A percentile compares a stretch with the other conserved stretches of the same genome.
Conservation (phyloP, 805 yeast species). For the Ogataea minuta region DNA sequence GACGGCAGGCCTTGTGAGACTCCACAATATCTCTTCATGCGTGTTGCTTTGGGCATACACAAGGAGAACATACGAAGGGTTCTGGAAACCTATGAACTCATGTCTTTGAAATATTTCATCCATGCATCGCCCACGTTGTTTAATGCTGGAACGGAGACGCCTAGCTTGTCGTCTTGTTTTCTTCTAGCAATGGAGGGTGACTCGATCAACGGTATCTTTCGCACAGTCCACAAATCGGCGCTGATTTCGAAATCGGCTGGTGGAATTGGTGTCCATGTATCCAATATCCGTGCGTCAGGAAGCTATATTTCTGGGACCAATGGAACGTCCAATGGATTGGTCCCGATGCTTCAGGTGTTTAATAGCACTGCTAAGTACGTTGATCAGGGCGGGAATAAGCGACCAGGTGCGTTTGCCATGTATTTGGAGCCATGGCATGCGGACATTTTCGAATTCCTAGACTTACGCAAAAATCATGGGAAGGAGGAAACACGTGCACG, state of each 20-base stretch:
- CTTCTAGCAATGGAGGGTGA: slow-evolving; percentile 89
- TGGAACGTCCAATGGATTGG: slow-evolving; percentile 88
- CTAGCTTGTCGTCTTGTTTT: slow-evolving; percentile 90
- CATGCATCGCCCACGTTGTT: slow-evolving; percentile 96
- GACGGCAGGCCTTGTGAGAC: slow-evolving; percentile 76
- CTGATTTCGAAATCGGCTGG: slow-evolving; percentile 93
- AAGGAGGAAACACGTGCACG: slow-evolving; percentile 92
- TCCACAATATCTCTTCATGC: slow-evolving; percentile 85
- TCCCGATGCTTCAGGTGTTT: slow-evolving; percentile 95
- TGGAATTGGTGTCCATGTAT: slow-evolving; percentile 89
- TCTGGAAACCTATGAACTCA: slow-evolving; percentile 78
- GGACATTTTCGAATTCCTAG: slow-evolving; percentile 83
- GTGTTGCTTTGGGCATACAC: slow-evolving; percentile 92
- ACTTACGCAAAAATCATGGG: slow-evolving; percentile 89
- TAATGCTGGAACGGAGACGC: slow-evolving; percentile 86
- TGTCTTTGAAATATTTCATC: slow-evolving; percentile 84
- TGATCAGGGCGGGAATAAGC: slow-evolving; percentile 96
- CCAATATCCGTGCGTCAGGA: slow-evolving; percentile 83
- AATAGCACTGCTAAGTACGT: slow-evolving; percentile 96
- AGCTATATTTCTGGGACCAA: slow-evolving; percentile 88
- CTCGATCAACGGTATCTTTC: slow-evolving; percentile 92
- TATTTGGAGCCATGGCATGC: slow-evolving; percentile 98
- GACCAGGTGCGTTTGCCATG: slow-evolving; percentile 96
- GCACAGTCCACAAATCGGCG: slow-evolving; percentile 84
- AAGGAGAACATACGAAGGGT: slow-evolving; percentile 62